Evolutionary conservation across 2,329 filamentous ascomycete genomes (phyloP), one percentile per base, ranked within the genome.

Genomic region (Fusarium liriodendri): DNA sequence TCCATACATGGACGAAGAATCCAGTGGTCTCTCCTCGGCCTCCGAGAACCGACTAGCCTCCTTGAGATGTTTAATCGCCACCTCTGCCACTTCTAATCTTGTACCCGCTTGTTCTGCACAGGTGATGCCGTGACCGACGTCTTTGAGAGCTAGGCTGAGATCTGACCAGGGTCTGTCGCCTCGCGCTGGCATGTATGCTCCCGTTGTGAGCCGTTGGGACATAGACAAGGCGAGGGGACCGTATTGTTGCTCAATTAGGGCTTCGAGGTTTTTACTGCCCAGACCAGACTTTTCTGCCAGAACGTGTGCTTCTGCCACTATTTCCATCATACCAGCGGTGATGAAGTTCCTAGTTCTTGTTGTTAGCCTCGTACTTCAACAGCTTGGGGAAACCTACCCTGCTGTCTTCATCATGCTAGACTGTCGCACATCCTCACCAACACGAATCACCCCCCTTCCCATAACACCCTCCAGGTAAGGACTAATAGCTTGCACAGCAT

Each of bases 1-100:
- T 1, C 87, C 87, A 78, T 86, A 89, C 76, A 89, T 82, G n/a
- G 84, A 83, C 11, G 85, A 87, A 11, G 86, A 88, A 77, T 89
- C 87, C 29, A 89, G 74, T 2, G 77, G 73, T 47, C 86, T 79
- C 0, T 71, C 79, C 7, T 78, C 80, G 14, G 77, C 68, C 4
- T 81, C 78, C 0, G 82, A 83, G 71, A 81, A 86, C 1, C 40
- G 55, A 32, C 81, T 85, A 0, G 87, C 87, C 65, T 85, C 81
- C 32, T 79, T 72, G 45, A 88, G 75, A 69, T 87, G 83, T 18
- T 77, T 79, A 32, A 88, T 73, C 6, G 83, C 85, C 27, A 86
- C 75, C 63, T 87, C 83, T 0, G 81, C 86, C 22, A 86, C 81
- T 54, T 82, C 78, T 18, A 89, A 70, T 20, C 72, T 80, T 25